Evolutionary conservation across 495 filamentous ascomycete genomes (phyloP), one percentile per base, ranked within the genome.

Genomic region (Penicillium waksmanii): DNA sequence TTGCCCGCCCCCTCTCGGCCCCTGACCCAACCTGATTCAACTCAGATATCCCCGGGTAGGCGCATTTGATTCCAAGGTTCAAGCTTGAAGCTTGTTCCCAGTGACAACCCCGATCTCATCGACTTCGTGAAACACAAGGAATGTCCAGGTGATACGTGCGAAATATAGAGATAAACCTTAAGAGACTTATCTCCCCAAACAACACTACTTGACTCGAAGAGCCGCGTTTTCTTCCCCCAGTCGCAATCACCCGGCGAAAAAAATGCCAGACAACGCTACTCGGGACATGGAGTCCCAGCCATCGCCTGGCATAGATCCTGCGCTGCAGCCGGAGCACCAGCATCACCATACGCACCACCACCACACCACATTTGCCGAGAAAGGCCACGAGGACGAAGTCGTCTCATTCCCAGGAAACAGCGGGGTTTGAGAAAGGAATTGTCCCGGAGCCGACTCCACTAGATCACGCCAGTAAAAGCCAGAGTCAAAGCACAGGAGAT

Each of bases 281-380:
- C 25, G 6, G 15, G 49, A 56, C 34, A 34, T 38, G n/a, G 47
- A 34, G 21, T 34, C 55, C 10, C 44, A 35, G 10, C 18, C 6
- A 35, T 31, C 47, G 2, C 51, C 27, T 25, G 49, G 50, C 36
- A 33, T 46, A 53, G 67, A 70, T 34, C 68, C 68, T 3, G 63
- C 48, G 23, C 50, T 68, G 36, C 58, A 66, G 48, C 40, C 60
- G 5, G 56, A 58, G 18, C 46, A 72, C 25, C 69, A 85, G 63
- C 83, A 85, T 63, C 77, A 73, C 31, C 81, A 85, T 60, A 58
- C 51, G 6, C 84, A 87, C 65, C 66, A 80, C 7, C 82, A 84
- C 61, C 83, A 86, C 57, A 70, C 66, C 11, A 60, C 70, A 6
- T 66, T 67, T 38, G 75, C 82, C n/a, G 71, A 77, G 62, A 65